phyloP scores from a whole-genome alignment of 805 yeast species.

The Monosporozyma aerobia region DNA sequence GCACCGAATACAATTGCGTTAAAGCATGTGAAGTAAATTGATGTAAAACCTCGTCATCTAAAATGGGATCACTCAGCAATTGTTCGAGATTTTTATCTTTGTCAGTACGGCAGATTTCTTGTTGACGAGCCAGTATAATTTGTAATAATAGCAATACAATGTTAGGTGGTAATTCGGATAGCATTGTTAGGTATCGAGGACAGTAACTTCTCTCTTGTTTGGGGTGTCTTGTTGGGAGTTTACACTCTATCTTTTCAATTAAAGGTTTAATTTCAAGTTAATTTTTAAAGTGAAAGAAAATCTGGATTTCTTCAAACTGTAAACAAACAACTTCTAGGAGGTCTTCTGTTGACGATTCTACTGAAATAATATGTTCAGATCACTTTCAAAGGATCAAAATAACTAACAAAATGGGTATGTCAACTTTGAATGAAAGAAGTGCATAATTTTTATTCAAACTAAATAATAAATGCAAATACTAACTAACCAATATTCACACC shows the following conservation, averaged over 20 bases:
- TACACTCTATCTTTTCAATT: not conserved
- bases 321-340: not conserved
- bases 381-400: not conserved
- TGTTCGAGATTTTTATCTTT: conserved; percentile 10
- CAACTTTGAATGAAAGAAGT: no score
- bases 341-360: not conserved
- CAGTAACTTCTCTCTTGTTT: not conserved
- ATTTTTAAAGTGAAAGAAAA: not conserved
- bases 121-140: conserved; percentile 22
- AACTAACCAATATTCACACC: not conserved
- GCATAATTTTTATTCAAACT: no score
- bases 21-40: conserved; percentile 19
- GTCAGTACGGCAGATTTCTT: conserved; percentile 15
- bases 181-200: not conserved
- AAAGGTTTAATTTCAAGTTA: not conserved
- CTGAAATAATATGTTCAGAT: not conserved
- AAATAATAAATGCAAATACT: not conserved
- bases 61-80: conserved; percentile 19
- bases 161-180: conserved; percentile 11
- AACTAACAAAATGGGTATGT: not conserved
- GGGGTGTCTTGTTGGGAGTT: not conserved
- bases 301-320: not conserved
- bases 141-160: conserved; percentile 22
- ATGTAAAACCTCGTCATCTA: conserved; percentile 16
- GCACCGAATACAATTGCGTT: conserved; percentile 20